Base-by-base conservation (phyloP, 305 asterid species). In the Ilex paraguariensis region DNA sequence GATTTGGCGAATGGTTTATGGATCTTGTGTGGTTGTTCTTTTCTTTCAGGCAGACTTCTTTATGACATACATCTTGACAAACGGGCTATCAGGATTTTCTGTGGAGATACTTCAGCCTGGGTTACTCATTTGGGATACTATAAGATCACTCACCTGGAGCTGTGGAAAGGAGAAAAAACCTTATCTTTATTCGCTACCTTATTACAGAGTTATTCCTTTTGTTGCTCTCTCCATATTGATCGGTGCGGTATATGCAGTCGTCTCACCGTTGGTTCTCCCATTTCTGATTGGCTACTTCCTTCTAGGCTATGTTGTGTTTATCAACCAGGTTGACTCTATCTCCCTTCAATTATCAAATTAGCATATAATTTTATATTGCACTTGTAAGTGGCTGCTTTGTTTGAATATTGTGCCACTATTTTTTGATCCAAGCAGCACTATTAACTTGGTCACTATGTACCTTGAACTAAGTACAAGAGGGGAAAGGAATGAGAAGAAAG, bases 41-140 rank as follows among this genome's bases (percentile, higher is more conserved):
- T 31, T 51, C 13, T 51, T 61, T 52, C 85, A 92, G 97, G 96
- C 93, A 51, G 96, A 87, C 78, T 89, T 92, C 73, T 92, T 92
- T 73, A 68, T 82, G 88, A 87, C 98, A 4, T 87, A 89, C 79
- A 87, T 92, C 72, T 71, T 89, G 73, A 89, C 97, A 14, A 92
- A 85, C 63, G 95, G 98, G 70, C 79, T 92, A 54, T 81, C 85
- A 0, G 96, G 98, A 60, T 92, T 92, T 79, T 87, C 97, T 52
- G 77, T 92, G 67, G 98, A 92, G 84, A 77, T 86, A 72, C 96
- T 92, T 69, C 98, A 92, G 79, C 96, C 98, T 40, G 98, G 96
- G 60, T 83, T 92, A 69, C 87, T 89, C 28, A 66, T 77, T 0
- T 85, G 93, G 98, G 95, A 92, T 68, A 64, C 77, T n/a, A 65